Evolutionary conservation across 257 asterid genomes (phyloP).

Genomic region (Cynanchum wilfordii): DNA sequence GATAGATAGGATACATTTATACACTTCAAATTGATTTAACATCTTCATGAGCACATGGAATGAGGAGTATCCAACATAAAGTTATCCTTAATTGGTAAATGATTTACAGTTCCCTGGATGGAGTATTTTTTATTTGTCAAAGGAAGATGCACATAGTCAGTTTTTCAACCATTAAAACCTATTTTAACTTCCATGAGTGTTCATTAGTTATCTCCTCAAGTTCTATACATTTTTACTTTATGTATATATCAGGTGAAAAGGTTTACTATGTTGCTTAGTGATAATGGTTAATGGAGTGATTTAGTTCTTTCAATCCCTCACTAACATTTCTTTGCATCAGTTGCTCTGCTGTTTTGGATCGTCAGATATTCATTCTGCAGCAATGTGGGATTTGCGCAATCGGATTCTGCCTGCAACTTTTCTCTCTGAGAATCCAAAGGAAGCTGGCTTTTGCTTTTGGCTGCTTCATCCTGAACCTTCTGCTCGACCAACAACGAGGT

Average conservation of each 20-base stretch:
- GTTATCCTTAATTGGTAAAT: not conserved
- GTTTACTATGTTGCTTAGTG: not conserved
- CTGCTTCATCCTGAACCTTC: constrained; percentile 90
- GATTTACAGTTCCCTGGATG: not conserved
- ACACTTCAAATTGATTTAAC: not conserved
- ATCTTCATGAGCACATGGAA: not conserved
- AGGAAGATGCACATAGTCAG: not conserved
- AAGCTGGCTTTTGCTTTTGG: constrained; percentile 96
- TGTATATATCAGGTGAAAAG: not conserved
- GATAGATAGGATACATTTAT: too few species aligned
- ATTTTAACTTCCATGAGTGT: not conserved
- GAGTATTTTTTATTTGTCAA: not conserved
- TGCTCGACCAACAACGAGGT: constrained; percentile 77
- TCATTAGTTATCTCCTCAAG: not conserved
- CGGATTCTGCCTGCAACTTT: constrained; percentile 80
- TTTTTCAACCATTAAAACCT: not conserved
- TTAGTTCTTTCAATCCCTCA: not conserved
- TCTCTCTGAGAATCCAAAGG: constrained; percentile 73
- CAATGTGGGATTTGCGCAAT: constrained; percentile 69
- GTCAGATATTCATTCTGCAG: constrained; percentile 63
- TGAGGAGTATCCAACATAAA: not conserved
- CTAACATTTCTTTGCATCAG: constrained; percentile 39
- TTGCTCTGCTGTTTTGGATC: constrained; percentile 65
- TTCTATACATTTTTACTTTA: not conserved
- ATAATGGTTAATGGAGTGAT: not conserved